Base-by-base conservation (phyloP, 257 asterid genomes). In the Nicotiana obtusifolia region DNA sequence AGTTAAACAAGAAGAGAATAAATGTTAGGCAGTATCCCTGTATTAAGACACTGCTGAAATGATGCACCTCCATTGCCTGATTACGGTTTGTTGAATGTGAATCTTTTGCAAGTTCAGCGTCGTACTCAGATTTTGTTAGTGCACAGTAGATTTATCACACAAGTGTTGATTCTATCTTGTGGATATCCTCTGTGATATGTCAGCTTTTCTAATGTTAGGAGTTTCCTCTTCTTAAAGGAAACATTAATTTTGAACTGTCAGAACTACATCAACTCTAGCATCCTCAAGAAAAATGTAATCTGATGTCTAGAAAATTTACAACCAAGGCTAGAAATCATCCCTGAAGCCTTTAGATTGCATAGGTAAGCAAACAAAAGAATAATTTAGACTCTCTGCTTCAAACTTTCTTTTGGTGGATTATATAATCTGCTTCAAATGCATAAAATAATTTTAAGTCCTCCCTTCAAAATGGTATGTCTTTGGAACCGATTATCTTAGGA, bases 351-450 rank as follows among this genome's bases (percentile, higher is more conserved):
- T 22, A 4, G 33, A 61, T 61, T 61, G 67, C 67, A 4, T 22
- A 61, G 67, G 17, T 22, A 22, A 61, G 33, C 5, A 24, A 61
- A 10, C 33, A 22, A 61, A 24, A 22, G 67, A 61, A 61, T 5
- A 22, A 61, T 11, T 61, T 16, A 24, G 67, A 10, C 9, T 61
- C 33, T 60, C 65, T 60, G n/a, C 24, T 13, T 53, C 17, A 60
- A 60, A 20, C 31, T 60, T 60, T 2, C 15, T 10, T 68, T 68
- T 49, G 41, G 77, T 35, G 44, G 20, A 68, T 35, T 35, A 10
- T 68, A 37, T 68, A n/a, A 68, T 37, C 77, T 68, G 77, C 41
- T 68, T 68, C 77, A 68, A 68, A 37, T n/a, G 10, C 54, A 68
- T n/a, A 35, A 68, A 68, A 68, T 68, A 28, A 10, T 10, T n/a